These are phyloP conservation scores for Populus tomentosa DNA, from an alignment of 441 rosid species.

Conservation along the genomic window DNA sequence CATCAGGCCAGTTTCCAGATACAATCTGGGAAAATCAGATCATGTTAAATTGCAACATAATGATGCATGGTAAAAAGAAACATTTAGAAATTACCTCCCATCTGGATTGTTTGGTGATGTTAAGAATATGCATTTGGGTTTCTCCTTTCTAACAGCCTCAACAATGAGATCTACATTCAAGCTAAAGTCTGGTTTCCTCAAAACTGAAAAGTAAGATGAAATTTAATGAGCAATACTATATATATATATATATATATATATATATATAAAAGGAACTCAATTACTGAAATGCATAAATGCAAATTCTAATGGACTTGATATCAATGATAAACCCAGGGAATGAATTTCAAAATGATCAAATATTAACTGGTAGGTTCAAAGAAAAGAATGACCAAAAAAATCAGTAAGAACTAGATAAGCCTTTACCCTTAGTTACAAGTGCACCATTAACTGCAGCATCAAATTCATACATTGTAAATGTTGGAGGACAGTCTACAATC, in stretches of 20 bases:
- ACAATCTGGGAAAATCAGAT: not conserved
- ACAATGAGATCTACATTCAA: constrained; percentile 71
- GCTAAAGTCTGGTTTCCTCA: constrained; percentile 82
- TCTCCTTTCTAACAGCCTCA: constrained; percentile 56
- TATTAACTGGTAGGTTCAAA: not conserved
- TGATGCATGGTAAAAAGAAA: not conserved
- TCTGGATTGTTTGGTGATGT: constrained; percentile 99
- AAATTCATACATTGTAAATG: constrained; percentile 94
- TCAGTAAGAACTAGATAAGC: not conserved
- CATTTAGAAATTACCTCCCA: constrained; percentile 58
- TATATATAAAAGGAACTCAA: not conserved
- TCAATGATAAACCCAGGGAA: not conserved
- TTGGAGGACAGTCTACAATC: constrained; percentile 95
- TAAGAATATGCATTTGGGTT: constrained; percentile 88
- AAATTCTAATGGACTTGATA: not conserved
- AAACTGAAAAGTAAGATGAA: constrained; percentile 39
- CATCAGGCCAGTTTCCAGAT: not conserved
- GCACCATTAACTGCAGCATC: constrained; percentile 88
- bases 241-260: not conserved
- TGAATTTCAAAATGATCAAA: not conserved
- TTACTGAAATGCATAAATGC: constrained; percentile 34
- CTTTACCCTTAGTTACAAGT: constrained; percentile 65
- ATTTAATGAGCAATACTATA: not conserved
- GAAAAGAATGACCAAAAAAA: not conserved
- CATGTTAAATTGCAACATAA: not conserved